Percentiles rank a stretch among this genome's conserved stretches.
Conservation (phyloP, 805 yeast species). For the Starmerella ratchasimensis region DNA sequence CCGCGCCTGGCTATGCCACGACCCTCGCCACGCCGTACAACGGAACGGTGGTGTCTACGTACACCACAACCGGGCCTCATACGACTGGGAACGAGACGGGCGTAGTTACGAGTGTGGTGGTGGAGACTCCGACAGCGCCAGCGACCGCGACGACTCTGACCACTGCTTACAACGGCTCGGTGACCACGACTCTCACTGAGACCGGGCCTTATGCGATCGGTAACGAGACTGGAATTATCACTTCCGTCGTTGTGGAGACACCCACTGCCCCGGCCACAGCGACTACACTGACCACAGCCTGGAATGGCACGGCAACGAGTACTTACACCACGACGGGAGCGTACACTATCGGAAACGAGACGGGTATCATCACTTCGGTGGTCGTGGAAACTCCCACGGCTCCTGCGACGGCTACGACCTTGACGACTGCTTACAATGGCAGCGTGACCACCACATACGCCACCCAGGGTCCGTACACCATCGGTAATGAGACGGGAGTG, state of each 20-base stretch:
- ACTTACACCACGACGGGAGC: constrained; percentile 2
- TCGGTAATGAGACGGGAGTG: neutral
- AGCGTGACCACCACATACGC: neutral
- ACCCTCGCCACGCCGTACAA: neutral
- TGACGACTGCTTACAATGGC: neutral
- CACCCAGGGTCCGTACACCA: neutral
- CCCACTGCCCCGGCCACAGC: constrained; percentile 2
- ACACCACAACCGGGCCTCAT: neutral
- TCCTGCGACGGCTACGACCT: neutral
- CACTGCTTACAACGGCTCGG: neutral
- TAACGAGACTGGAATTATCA: neutral
- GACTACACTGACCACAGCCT: neutral
- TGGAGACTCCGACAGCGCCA: constrained; percentile 2
- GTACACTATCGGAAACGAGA: neutral
- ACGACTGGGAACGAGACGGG: neutral
- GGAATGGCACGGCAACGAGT: neutral
- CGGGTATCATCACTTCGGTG: neutral
- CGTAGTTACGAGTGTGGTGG: neutral
- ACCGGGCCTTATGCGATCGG: neutral
- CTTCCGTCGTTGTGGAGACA: neutral
- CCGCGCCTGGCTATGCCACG: neutral
- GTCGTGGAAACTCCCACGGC: constrained; percentile 1
- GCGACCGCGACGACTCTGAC: neutral
- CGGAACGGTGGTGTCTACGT: neutral
- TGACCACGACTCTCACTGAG: constrained; percentile 1